These are phyloP conservation scores for Pholiota microspora DNA, from an alignment of 768 basidiomycete species.

Conservation along the genomic window DNA sequence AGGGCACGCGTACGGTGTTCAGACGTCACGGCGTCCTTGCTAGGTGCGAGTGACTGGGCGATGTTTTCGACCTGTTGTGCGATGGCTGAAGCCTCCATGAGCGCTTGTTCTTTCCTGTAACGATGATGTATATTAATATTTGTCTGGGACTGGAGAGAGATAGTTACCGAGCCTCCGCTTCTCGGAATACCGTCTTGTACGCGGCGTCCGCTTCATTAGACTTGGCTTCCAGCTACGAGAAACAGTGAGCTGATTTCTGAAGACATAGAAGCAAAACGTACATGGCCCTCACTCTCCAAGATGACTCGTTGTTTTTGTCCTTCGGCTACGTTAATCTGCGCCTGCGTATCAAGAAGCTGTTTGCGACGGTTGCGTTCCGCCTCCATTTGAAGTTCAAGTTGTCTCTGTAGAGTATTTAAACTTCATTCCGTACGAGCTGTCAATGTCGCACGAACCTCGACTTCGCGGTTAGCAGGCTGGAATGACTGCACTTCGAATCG, in stretches of 20 bases:
- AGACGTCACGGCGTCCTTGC: slow-evolving; percentile 25
- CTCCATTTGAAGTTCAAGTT: slow-evolving; percentile 61
- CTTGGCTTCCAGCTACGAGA: slow-evolving; percentile 41
- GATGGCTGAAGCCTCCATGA: slow-evolving; percentile 46
- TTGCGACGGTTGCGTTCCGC: slow-evolving; percentile 56
- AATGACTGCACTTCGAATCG: slow-evolving; percentile 60
- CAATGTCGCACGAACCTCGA: slow-evolving; percentile 42
- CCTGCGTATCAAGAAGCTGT: slow-evolving; percentile 55
- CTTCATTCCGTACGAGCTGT: not conserved
- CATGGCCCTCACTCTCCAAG: slow-evolving; percentile 53
- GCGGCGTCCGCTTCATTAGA: slow-evolving; percentile 54
- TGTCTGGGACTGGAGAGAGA: not conserved
- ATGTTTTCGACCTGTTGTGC: slow-evolving; percentile 47
- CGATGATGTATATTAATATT: not conserved
- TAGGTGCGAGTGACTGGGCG: slow-evolving; percentile 36
- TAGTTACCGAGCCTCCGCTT: slow-evolving; percentile 45
- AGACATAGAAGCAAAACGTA: slow-evolving; percentile 19
- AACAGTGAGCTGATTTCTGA: not conserved
- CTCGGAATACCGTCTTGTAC: slow-evolving; percentile 48
- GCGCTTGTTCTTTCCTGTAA: slow-evolving; percentile 36
- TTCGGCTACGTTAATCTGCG: slow-evolving; percentile 57
- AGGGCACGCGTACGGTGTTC: slow-evolving; percentile 40
- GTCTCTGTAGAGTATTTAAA: slow-evolving; percentile 32
- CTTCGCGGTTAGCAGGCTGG: slow-evolving; percentile 58
- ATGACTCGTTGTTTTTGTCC: slow-evolving; percentile 57